Base-by-base conservation (phyloP, 352 stramenopile species). In the Globisporangium iwayamae region DNA sequence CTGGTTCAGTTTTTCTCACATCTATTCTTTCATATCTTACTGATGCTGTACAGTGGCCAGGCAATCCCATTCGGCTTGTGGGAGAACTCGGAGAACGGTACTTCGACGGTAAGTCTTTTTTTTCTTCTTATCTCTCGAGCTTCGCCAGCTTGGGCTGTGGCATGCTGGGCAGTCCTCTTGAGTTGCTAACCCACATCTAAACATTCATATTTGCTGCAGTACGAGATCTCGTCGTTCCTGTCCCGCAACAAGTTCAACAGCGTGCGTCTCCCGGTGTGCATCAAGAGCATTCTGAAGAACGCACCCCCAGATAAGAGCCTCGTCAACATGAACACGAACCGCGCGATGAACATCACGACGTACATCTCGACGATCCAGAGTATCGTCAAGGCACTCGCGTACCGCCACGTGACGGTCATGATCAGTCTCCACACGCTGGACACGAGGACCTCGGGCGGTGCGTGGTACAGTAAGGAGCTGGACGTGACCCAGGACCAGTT, bases 221-320 rank as follows among this genome's bases (percentile, higher is more conserved):
- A 91, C 56, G 75, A 91, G 34, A 61, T 91, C 11, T 78, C 83
- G 0, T 74, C 69, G 4, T 91, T 90, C 63, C 48, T 91, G 43
- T 59, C 77, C 7, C 68, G 71, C 8, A 91, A 91, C 75, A 91
- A 90, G 47, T 91, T 86, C 73, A 90, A 91, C 54, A 81, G 68
- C 5, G 80, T 90, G 22, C 80, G 82, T 34, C 43, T 91, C 0
- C 82, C 82, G 0, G 51, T 89, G 3, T 88, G 81, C 55, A 82
- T 89, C 53, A 76, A 75, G 52, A 74, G 71, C 56, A 78, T 89
- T 22, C 34, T 91, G 2, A 71, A 72, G 2, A 69, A 90, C 62
- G 73, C 62, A 0, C 43, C 65, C 0, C 79, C 83, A 3, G 63
- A 81, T 11, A 82, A 82, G 48, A 60, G 55, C 30, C 62, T 91